These are phyloP conservation scores for Roridomyces roridus DNA, from an alignment of 768 basidiomycete species.

Conservation along the genomic window DNA sequence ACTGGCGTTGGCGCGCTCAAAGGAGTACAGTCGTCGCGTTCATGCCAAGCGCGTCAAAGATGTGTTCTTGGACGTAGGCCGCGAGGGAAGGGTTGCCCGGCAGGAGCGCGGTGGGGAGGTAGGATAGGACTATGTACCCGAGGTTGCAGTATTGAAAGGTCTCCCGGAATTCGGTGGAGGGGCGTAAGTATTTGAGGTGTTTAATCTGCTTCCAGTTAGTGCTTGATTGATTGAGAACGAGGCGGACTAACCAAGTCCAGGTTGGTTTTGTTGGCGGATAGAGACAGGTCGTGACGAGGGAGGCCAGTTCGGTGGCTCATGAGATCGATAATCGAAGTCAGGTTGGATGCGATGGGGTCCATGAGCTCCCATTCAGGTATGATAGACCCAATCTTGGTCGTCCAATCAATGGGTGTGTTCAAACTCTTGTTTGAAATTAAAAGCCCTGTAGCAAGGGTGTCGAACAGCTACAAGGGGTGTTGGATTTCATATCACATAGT, in stretches of 20 bases:
- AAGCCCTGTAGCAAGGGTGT: conserved; percentile 30
- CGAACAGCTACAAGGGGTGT: conserved; percentile 28
- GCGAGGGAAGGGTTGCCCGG: conserved; percentile 33
- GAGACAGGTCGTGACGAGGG: conserved; percentile 29
- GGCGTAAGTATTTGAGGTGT: conserved; percentile 31
- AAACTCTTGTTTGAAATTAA: conserved; percentile 33
- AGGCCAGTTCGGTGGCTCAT: conserved; percentile 37
- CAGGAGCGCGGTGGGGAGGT: conserved; percentile 33
- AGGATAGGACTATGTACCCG: conserved; percentile 36
- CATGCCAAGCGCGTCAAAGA: conserved; percentile 36
- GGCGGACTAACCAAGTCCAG: neutral
- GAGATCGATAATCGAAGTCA: conserved; percentile 29
- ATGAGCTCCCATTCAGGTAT: conserved; percentile 32
- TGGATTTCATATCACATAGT: neutral
- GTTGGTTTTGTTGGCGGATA: conserved; percentile 14
- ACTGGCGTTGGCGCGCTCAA: conserved; percentile 30
- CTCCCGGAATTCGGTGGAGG: conserved; percentile 36
- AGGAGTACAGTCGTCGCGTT: conserved; percentile 37
- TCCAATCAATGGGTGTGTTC: conserved; percentile 28
- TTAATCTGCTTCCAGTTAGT: conserved; percentile 3
- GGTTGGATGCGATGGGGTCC: conserved; percentile 28
- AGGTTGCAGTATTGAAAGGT: conserved; percentile 36
- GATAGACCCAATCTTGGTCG: conserved; percentile 29
- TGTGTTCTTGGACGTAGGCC: conserved; percentile 37
- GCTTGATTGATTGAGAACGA: neutral